Conservation (phyloP, 352 stramenopile genomes). For the Phytophthora europaea region DNA sequence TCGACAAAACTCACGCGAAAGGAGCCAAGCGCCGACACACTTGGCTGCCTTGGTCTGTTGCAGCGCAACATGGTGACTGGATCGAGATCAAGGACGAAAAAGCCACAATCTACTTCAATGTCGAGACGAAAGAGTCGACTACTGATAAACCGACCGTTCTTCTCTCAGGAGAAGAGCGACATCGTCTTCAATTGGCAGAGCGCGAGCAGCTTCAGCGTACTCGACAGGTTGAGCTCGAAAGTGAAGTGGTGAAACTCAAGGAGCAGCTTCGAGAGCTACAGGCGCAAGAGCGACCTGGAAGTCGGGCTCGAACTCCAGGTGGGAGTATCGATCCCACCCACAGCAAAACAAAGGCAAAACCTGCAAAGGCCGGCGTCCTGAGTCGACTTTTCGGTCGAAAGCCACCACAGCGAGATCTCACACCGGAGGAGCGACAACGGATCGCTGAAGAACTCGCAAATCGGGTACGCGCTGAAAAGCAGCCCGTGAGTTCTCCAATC, state of each 20-base stretch:
- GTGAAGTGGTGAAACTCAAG: constrained; percentile 73
- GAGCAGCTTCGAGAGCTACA: constrained; percentile 62
- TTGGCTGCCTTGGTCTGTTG: constrained; percentile 63
- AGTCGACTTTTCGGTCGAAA: constrained; percentile 34
- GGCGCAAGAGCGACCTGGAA: constrained; percentile 23
- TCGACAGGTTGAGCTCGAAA: constrained; percentile 66
- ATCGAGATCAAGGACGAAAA: constrained; percentile 77
- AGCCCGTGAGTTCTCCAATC: constrained; percentile 55
- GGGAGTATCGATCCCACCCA: constrained; percentile 5
- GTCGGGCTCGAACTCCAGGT: constrained; percentile 17
- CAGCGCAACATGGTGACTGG: constrained; percentile 71
- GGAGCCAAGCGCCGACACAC: constrained; percentile 75
- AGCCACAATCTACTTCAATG: constrained; percentile 73
- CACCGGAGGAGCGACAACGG: constrained; percentile 47
- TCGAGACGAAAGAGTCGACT: constrained; percentile 83
- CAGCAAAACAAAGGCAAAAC: background rate
- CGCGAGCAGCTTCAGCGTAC: constrained; percentile 63
- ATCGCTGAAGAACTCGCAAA: constrained; percentile 52
- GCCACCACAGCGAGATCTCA: constrained; percentile 23
- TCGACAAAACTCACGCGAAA: constrained; percentile 54
- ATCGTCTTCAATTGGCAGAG: constrained; percentile 63
- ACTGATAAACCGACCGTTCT: constrained; percentile 60
- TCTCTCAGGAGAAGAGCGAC: constrained; percentile 63
- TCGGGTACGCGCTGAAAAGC: constrained; percentile 44
- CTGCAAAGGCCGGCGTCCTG: constrained; percentile 33